A percentile compares a stretch with the other conserved stretches of the same genome.
Conservation (phyloP, 257 asterid genomes). For the Jasminum sambac region DNA sequence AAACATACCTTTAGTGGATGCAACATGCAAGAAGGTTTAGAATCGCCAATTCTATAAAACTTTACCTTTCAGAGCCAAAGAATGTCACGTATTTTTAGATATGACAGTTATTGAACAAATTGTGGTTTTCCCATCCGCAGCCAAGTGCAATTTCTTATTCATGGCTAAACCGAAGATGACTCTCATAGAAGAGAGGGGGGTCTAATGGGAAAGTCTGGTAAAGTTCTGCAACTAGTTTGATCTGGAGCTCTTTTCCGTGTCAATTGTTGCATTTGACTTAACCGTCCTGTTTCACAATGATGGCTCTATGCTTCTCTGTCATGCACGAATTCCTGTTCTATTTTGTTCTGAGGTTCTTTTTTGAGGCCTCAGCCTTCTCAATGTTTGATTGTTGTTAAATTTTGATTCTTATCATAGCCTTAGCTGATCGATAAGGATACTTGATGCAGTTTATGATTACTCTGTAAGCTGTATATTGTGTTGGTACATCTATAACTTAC, state of each 20-base stretch:
- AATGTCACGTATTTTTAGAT: background rate
- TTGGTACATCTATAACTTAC: background rate
- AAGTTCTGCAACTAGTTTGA: background rate
- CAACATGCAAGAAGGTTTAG: background rate
- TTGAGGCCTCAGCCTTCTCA: background rate
- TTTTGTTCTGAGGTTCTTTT: conserved; percentile 6
- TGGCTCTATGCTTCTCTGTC: no score
- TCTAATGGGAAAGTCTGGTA: background rate
- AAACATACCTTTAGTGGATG: background rate
- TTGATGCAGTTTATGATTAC: background rate
- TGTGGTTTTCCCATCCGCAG: conserved; percentile 2
- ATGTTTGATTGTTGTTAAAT: background rate
- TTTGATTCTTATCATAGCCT: conserved; percentile 8
- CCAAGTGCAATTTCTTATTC: background rate
- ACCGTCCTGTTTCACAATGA: background rate
- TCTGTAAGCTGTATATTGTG: conserved; percentile 1
- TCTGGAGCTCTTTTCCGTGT: background rate
- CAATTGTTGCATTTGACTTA: background rate
- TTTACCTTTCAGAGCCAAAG: background rate
- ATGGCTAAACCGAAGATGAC: background rate
- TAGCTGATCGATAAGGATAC: background rate
- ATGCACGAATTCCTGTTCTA: background rate
- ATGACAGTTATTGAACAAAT: background rate
- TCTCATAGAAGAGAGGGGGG: background rate
- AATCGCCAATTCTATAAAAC: background rate